Evolutionary conservation across 1,139 yeast species (phyloP).

Genomic region (Eremothecium cymbalariae): DNA sequence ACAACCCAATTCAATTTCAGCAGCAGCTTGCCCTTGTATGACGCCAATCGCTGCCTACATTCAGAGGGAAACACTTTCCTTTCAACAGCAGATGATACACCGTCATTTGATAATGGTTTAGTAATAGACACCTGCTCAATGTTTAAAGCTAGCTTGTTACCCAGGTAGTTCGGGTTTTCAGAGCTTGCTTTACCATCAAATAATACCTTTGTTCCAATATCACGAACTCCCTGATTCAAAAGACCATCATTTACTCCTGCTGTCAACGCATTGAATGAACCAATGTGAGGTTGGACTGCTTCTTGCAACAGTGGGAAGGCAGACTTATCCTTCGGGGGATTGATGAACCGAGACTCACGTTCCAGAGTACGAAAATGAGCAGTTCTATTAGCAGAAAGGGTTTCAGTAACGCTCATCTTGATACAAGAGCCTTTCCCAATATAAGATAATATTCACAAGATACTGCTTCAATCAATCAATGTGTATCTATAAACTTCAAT

Average conservation of each 20-base stretch:
- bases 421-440: no score
- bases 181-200: slow-evolving; percentile 55
- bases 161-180: slow-evolving; percentile 46
- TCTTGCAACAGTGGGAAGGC: slow-evolving; percentile 76
- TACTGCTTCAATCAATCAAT: no score
- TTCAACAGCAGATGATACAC: slow-evolving; percentile 55
- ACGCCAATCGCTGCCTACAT: slow-evolving; percentile 80
- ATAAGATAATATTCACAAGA: no score
- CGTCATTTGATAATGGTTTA: slow-evolving; percentile 74
- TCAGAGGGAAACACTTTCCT: slow-evolving; percentile 81
- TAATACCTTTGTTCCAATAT: slow-evolving; percentile 76
- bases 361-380: slow-evolving; percentile 74
- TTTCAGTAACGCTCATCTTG: slow-evolving; percentile 18
- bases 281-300: slow-evolving; percentile 92
- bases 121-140: slow-evolving; percentile 82
- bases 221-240: slow-evolving; percentile 75
- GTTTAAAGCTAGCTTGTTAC: slow-evolving; percentile 72
- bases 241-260: slow-evolving; percentile 83
- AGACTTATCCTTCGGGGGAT: slow-evolving; percentile 82
- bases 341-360: slow-evolving; percentile 73
- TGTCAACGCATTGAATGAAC: slow-evolving; percentile 90
- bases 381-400: slow-evolving; percentile 30
- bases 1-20: slow-evolving; percentile 77
- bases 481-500: no score
- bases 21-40: slow-evolving; percentile 66